Conservation (phyloP, 2,329 filamentous ascomycete genomes). For the Cercospora beticola region DNA sequence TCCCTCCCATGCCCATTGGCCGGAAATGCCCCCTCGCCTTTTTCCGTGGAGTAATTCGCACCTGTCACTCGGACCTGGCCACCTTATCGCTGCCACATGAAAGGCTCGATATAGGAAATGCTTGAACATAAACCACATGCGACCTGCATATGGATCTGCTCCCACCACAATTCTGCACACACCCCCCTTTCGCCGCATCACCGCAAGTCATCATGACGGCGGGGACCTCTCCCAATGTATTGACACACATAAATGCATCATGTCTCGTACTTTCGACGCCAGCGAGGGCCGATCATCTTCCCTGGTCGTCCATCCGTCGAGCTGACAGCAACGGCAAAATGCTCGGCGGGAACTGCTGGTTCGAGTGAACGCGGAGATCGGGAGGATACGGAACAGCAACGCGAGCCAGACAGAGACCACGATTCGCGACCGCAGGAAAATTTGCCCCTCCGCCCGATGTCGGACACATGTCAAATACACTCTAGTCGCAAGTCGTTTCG, state of each 20-base stretch:
- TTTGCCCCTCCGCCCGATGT: slow-evolving; percentile 8
- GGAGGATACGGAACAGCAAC: slow-evolving; percentile 10
- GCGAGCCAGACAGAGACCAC: not conserved
- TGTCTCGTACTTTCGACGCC: not conserved
- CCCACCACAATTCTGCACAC: not conserved
- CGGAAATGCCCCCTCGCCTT: not conserved
- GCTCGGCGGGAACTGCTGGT: slow-evolving; percentile 12
- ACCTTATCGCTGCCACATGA: slow-evolving; percentile 30
- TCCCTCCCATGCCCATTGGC: slow-evolving; percentile 18
- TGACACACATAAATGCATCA: slow-evolving; percentile 2
- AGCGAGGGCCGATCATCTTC: not conserved
- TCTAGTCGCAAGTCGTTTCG: not conserved
- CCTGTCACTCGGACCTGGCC: slow-evolving; percentile 22
- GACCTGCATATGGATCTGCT: not conserved
- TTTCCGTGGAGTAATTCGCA: slow-evolving; percentile 27
- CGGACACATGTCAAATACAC: not conserved
- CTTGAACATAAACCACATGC: not conserved
- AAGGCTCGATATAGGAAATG: slow-evolving; percentile 10
- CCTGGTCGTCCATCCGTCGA: not conserved
- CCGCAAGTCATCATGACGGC: slow-evolving; percentile 5
- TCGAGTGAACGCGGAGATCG: not conserved
- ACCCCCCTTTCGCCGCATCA: not conserved
- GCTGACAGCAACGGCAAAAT: slow-evolving; percentile 3
- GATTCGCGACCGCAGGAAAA: slow-evolving; percentile 1
- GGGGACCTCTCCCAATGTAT: not conserved